These are phyloP conservation scores for Chaetomium fimeti DNA, from an alignment of 495 filamentous ascomycete genomes.

Conservation along the genomic window DNA sequence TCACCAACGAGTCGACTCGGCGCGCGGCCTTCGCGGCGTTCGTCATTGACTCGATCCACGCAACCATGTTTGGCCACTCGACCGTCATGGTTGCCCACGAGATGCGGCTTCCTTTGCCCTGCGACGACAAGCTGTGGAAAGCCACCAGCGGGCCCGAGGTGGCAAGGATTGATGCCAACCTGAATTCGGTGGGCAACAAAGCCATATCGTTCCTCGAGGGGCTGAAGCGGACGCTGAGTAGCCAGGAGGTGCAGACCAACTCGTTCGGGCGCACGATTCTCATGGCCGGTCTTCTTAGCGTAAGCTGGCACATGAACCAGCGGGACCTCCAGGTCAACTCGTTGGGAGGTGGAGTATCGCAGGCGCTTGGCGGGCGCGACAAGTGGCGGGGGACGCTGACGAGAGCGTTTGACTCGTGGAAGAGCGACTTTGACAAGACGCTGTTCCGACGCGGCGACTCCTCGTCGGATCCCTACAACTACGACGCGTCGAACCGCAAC, in stretches of 20 bases:
- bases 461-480: slow-evolving; percentile 49
- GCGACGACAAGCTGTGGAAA: slow-evolving; percentile 91
- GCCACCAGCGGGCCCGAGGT: slow-evolving; percentile 88
- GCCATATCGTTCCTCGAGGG: slow-evolving; percentile 88
- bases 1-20: slow-evolving; percentile 87
- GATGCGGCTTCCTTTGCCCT: slow-evolving; percentile 86
- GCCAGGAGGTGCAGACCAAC: slow-evolving; percentile 85
- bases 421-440: slow-evolving; percentile 84
- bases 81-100: slow-evolving; percentile 97
- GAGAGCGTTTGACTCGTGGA: slow-evolving; percentile 92
- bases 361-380: slow-evolving; percentile 82
- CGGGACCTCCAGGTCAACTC: slow-evolving; percentile 91
- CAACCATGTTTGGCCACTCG: slow-evolving; percentile 97
- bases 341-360: slow-evolving; percentile 66
- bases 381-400: slow-evolving; percentile 90
- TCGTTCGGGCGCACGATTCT: slow-evolving; percentile 92
- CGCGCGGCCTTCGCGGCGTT: slow-evolving; percentile 93
- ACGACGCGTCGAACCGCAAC: slow-evolving; percentile 41
- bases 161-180: slow-evolving; percentile 76
- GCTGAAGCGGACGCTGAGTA: slow-evolving; percentile 84
- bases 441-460: slow-evolving; percentile 49
- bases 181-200: slow-evolving; percentile 80
- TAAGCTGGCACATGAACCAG: slow-evolving; percentile 98
- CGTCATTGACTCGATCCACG: slow-evolving; percentile 92
- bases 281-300: slow-evolving; percentile 90